Evolutionary conservation across 1,139 yeast genomes (phyloP).

Genomic region (Scheffersomyces cryptocercus): DNA sequence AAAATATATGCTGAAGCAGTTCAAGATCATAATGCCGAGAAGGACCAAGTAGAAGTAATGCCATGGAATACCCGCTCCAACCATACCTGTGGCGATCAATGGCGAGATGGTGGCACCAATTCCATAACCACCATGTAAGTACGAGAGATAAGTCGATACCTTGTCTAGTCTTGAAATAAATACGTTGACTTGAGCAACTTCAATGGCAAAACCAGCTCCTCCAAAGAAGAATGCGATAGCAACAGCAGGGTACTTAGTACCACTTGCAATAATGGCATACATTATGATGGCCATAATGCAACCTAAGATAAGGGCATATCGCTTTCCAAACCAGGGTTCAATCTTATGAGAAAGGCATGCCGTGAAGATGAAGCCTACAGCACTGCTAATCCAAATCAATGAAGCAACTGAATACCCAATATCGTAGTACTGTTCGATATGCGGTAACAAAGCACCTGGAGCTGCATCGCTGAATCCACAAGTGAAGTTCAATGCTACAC

Average conservation of each 20-base stretch:
- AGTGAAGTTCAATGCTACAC: constrained; percentile 40
- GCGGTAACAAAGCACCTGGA: constrained; percentile 50
- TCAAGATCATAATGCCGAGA: constrained; percentile 36
- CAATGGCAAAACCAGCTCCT: constrained; percentile 59
- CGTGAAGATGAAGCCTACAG: constrained; percentile 43
- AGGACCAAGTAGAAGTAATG: constrained; percentile 52
- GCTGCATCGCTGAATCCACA: constrained; percentile 46
- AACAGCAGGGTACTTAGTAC: constrained; percentile 37
- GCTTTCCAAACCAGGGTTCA: constrained; percentile 42
- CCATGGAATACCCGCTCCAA: constrained; percentile 52
- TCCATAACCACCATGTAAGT: constrained; percentile 64
- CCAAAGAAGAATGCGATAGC: constrained; percentile 59
- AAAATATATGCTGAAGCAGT: constrained; percentile 25
- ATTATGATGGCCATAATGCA: constrained; percentile 34
- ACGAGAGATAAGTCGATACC: constrained; percentile 51
- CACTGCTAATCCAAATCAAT: constrained; percentile 47
- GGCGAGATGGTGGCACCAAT: constrained; percentile 66
- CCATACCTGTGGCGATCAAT: constrained; percentile 55
- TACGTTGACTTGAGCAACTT: constrained; percentile 56
- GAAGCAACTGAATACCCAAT: constrained; percentile 43
- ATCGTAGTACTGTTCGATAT: constrained; percentile 36
- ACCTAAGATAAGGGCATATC: constrained; percentile 39
- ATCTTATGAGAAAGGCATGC: constrained; percentile 41
- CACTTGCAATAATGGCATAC: constrained; percentile 42
- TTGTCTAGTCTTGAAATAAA: constrained; percentile 52